Evolutionary conservation across 441 rosid species (phyloP), one percentile per base, ranked within the genome.

Genomic region (Viola pubescens): DNA sequence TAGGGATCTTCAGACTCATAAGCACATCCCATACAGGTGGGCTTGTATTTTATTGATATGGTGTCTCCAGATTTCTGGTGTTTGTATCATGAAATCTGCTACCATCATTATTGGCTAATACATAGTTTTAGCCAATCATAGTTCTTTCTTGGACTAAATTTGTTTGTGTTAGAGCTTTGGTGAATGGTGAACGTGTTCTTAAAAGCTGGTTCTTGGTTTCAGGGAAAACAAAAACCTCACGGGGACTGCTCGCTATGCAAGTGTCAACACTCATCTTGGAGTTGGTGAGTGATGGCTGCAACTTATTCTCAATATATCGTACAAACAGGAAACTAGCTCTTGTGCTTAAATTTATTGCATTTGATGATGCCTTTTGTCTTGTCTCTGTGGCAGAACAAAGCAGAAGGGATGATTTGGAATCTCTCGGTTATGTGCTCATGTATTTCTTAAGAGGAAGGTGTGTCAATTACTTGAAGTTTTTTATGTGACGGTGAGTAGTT

Each of bases 1-100:
- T 71, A 85, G 90, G 76, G 99, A 94, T 80, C 95, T 88, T 73
- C 99, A 91, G 73, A 91, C 99, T 34, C 97, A 87, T 65, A 88
- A 87, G 82, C 99, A 94, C 80, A 94, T 94, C 51, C 95, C 99
- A 7, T 94, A 94, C 71, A 87, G 97, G 97, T 85, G 72, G 63
- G 11, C 43, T 62, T 6, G 4, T 55, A 56, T 11, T 69, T 13
- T 63, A 43, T 58, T 26, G 39, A 12, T 52, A 39, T 4, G 8
- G 6, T 14, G 16, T n/a, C 19, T 48, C 16, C 26, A 48, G 52
- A 48, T 48, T 48, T 48, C 12, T 48, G 16, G 51, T 12, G 14
- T 4, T 11, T 48, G 10, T 48, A 19, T n/a, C 8, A 48, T 13
- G 52, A 4, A 26, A 26, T 26, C 34, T 26, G 34, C 34, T 26